Conservation (phyloP, 768 basidiomycete genomes). For the Suillus cothurnatus region DNA sequence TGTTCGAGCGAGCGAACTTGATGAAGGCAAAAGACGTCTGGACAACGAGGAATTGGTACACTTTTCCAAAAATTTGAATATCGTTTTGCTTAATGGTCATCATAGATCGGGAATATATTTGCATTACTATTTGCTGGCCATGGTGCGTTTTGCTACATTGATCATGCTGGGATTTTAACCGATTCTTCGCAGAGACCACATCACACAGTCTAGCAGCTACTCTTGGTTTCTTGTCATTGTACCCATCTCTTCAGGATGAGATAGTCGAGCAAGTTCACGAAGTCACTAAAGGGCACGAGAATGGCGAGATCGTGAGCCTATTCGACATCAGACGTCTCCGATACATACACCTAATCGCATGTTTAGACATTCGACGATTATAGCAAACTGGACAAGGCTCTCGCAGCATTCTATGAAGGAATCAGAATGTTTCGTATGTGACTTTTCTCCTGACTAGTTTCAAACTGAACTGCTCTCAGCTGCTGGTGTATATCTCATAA, state of each 20-base stretch:
- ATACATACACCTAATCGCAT: not conserved
- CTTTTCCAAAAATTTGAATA: not conserved
- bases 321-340: not conserved
- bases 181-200: constrained; percentile 32
- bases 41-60: constrained; percentile 22
- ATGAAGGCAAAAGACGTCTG: constrained; percentile 19
- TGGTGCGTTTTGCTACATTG: constrained; percentile 35
- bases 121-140: constrained; percentile 60
- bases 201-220: constrained; percentile 35
- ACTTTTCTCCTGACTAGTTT: not conserved
- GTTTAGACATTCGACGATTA: constrained; percentile 27
- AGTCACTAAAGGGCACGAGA: constrained; percentile 24
- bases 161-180: not conserved
- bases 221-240: constrained; percentile 31
- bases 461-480: constrained; percentile 19
- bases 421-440: constrained; percentile 37
- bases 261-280: constrained; percentile 32
- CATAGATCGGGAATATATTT: constrained; percentile 58
- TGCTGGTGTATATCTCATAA: constrained; percentile 30
- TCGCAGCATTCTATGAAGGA: constrained; percentile 34
- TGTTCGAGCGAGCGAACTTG: constrained; percentile 22
- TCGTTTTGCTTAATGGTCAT: not conserved
- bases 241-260: constrained; percentile 34
- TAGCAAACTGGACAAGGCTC: constrained; percentile 31
- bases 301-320: constrained; percentile 18